Evolutionary conservation across 164 flowering plant genomes (phyloP).

Genomic region (Kingdonia uniflora): DNA sequence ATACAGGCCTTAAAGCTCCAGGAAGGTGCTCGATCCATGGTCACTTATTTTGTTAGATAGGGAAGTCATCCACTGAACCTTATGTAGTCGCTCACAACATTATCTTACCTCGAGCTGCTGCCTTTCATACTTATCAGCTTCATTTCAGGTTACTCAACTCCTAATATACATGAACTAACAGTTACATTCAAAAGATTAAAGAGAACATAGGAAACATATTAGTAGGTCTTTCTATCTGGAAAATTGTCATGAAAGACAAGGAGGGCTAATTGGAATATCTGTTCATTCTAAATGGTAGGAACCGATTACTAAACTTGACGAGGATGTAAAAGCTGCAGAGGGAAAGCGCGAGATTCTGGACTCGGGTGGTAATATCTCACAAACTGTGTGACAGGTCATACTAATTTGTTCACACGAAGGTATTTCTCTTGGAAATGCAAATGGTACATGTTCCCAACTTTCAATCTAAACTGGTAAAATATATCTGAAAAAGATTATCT

Average conservation of each 20-base stretch:
- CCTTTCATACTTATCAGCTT: slow-evolving; percentile 50
- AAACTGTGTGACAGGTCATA: too few relatives aligned
- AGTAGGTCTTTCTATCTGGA: neutral
- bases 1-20: slow-evolving; percentile 79
- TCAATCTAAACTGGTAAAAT: too few relatives aligned
- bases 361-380: slow-evolving; percentile 61
- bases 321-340: slow-evolving; percentile 69
- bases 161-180: too few relatives aligned
- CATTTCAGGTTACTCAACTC: too few relatives aligned
- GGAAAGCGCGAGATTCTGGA: slow-evolving; percentile 73
- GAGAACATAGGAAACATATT: neutral
- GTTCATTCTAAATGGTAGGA: slow-evolving; percentile 88
- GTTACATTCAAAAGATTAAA: too few relatives aligned
- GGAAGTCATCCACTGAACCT: slow-evolving; percentile 76
- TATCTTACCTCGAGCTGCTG: slow-evolving; percentile 74
- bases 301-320: slow-evolving; percentile 46
- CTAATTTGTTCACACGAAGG: too few relatives aligned
- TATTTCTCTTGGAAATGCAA: too few relatives aligned
- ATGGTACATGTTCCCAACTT: too few relatives aligned
- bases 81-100: slow-evolving; percentile 79
- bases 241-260: slow-evolving; percentile 44
- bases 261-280: slow-evolving; percentile 70
- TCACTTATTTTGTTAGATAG: slow-evolving; percentile 57
- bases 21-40: slow-evolving; percentile 75
- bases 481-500: too few relatives aligned